phyloP scores from a whole-genome alignment of 768 basidiomycete species.

The Tylopilus sp. region DNA sequence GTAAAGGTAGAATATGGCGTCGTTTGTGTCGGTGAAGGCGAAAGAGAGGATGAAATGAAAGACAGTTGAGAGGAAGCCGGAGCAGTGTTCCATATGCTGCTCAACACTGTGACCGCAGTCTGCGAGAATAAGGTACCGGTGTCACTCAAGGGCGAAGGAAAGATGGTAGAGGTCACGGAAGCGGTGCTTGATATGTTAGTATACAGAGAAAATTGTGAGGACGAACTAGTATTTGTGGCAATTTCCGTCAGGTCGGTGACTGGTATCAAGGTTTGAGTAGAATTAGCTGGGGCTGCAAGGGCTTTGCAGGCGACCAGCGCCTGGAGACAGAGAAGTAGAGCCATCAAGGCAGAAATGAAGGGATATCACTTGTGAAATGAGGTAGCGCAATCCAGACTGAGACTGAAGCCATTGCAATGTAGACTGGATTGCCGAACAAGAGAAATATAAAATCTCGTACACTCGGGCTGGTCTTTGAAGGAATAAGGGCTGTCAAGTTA shows the following conservation, averaged over 20 bases:
- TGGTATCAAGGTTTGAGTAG: not conserved
- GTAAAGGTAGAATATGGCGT: not conserved
- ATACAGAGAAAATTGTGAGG: not conserved
- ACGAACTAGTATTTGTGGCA: not conserved
- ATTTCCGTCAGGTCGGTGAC: not conserved
- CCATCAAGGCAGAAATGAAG: constrained; percentile 6
- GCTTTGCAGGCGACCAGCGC: constrained; percentile 16
- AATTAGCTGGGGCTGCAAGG: constrained; percentile 11
- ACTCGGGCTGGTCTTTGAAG: not conserved
- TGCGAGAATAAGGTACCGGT: not conserved
- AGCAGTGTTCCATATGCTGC: not conserved
- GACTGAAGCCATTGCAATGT: not conserved
- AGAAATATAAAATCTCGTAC: no score
- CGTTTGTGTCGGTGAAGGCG: not conserved
- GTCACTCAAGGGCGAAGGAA: not conserved
- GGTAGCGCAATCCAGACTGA: no score
- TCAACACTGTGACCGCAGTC: not conserved
- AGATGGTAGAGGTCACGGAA: not conserved
- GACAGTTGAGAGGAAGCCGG: not conserved
- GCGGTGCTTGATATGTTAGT: not conserved
- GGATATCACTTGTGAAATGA: not conserved
- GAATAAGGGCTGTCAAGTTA: no score
- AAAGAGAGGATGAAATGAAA: not conserved
- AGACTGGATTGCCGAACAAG: constrained; percentile 3
- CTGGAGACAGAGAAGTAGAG: not conserved